phyloP scores from a whole-genome alignment of 2,329 filamentous ascomycete genomes.

The Ophiocordyceps camponoti-leonardi region DNA sequence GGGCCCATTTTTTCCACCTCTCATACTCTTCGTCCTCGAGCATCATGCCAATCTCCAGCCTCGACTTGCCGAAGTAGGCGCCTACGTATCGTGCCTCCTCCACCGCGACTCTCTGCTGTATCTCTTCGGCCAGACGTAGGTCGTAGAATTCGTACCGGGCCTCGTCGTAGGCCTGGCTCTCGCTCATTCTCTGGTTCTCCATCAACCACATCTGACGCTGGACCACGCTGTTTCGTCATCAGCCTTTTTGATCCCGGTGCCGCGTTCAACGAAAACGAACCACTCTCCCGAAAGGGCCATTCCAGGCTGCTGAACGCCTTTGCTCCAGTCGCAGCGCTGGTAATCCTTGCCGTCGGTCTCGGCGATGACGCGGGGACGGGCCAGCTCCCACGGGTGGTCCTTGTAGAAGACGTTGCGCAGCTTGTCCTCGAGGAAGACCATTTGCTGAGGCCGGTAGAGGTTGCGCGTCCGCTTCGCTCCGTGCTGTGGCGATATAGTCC shows the following conservation, averaged over 20 bases:
- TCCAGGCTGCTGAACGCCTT: slow-evolving; percentile 52
- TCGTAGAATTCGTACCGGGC: slow-evolving; percentile 84
- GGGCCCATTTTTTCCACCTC: slow-evolving; percentile 70
- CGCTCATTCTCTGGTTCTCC: slow-evolving; percentile 41
- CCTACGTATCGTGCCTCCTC: slow-evolving; percentile 80
- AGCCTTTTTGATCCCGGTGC: slow-evolving; percentile 1
- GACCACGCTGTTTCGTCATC: slow-evolving; percentile 49
- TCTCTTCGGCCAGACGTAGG: slow-evolving; percentile 64
- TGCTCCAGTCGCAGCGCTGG: slow-evolving; percentile 64
- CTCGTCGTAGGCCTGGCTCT: slow-evolving; percentile 62
- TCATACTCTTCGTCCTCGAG: slow-evolving; percentile 70
- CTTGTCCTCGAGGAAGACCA: slow-evolving; percentile 69
- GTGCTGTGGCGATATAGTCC: slow-evolving; percentile 33
- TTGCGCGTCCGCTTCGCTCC: slow-evolving; percentile 39
- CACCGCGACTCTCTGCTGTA: slow-evolving; percentile 63
- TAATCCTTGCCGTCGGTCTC: slow-evolving; percentile 76
- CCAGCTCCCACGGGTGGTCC: slow-evolving; percentile 96
- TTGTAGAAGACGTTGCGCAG: slow-evolving; percentile 71
- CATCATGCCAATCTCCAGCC: slow-evolving; percentile 60
- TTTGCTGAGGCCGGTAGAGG: slow-evolving; percentile 62
- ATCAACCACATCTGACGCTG: slow-evolving; percentile 84
- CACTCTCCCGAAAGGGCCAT: slow-evolving; percentile 71
- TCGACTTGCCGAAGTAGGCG: slow-evolving; percentile 70
- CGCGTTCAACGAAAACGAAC: slow-evolving; percentile 26
- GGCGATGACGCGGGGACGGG: slow-evolving; percentile 67